phyloP scores from a whole-genome alignment of 2,329 filamentous ascomycete genomes.

The Curvularia lunata region DNA sequence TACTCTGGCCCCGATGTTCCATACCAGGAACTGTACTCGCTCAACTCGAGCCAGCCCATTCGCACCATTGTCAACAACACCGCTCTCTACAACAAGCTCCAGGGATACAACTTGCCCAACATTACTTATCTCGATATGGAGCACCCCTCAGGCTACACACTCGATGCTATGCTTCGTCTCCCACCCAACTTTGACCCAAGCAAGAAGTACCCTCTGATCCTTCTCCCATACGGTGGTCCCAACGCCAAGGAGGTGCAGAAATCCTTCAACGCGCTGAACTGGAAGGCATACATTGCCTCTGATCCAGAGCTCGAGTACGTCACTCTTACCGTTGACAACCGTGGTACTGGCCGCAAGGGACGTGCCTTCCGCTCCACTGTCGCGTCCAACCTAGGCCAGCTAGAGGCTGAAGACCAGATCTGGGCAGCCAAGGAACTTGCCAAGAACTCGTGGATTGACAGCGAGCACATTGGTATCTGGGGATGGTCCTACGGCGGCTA shows the following conservation, averaged over 20 bases:
- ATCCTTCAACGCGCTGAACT: conserved; percentile 61
- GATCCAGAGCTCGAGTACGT: conserved; percentile 73
- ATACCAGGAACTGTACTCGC: conserved; percentile 70
- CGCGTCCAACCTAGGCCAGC: conserved; percentile 64
- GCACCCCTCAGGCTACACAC: conserved; percentile 65
- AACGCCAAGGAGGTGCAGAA: conserved; percentile 68
- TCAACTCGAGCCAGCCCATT: conserved; percentile 62
- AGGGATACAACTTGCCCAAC: conserved; percentile 67
- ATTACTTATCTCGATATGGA: conserved; percentile 68
- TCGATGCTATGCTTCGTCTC: conserved; percentile 70
- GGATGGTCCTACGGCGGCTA: conserved; percentile 75
- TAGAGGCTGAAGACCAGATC: conserved; percentile 71
- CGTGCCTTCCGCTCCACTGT: conserved; percentile 67
- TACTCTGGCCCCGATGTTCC: conserved; percentile 72
- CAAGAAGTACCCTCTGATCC: conserved; percentile 70
- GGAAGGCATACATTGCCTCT: conserved; percentile 68
- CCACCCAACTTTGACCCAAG: conserved; percentile 67
- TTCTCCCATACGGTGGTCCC: conserved; percentile 72
- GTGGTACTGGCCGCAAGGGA: conserved; percentile 70
- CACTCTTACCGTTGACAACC: conserved; percentile 71
- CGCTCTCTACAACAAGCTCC: conserved; percentile 61
- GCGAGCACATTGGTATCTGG: conserved; percentile 68
- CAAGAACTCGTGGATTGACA: conserved; percentile 62
- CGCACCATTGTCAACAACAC: conserved; percentile 67
- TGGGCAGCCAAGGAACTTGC: conserved; percentile 67